These are phyloP conservation scores for Coemansia asiatica DNA, from an alignment of 192 early-diverging fungal species.

Conservation along the genomic window DNA sequence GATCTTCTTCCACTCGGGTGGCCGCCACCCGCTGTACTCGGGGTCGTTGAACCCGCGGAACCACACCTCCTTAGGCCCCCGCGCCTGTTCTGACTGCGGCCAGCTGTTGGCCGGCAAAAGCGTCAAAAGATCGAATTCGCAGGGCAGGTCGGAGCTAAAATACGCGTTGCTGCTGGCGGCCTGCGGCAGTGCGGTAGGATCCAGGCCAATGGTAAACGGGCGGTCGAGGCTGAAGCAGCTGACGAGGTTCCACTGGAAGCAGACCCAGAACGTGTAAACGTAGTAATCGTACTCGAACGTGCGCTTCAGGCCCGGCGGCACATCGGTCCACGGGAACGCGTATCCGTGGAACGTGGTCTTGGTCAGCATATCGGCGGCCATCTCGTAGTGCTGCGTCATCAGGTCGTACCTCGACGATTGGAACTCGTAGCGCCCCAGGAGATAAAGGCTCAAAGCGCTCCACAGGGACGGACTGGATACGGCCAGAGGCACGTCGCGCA, in stretches of 20 bases:
- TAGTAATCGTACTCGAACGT: conserved; percentile 54
- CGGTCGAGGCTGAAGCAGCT: conserved; percentile 52
- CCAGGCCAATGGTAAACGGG: conserved; percentile 34
- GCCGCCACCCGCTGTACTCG: conserved; percentile 46
- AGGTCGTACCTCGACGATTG: conserved; percentile 50
- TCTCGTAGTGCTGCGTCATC: conserved; percentile 50
- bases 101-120: conserved; percentile 41
- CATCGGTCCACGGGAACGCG: conserved; percentile 41
- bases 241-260: conserved; percentile 53
- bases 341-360: conserved; percentile 39
- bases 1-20: conserved; percentile 39
- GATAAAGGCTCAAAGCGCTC: conserved; percentile 43
- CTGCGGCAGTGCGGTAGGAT: conserved; percentile 19
- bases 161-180: conserved; percentile 37
- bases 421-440: conserved; percentile 53
- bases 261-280: conserved; percentile 53
- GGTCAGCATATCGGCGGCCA: conserved; percentile 46
- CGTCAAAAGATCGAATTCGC: conserved; percentile 42
- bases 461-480: conserved; percentile 37
- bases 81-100: conserved; percentile 21
- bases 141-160: conserved; percentile 40
- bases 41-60: conserved; percentile 45
- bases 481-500: conserved; percentile 31
- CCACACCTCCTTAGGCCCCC: conserved; percentile 19
- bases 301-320: conserved; percentile 26